Evolutionary conservation across 208 protist species (phyloP).

Genomic region (Trypanosomatidae sp.): DNA sequence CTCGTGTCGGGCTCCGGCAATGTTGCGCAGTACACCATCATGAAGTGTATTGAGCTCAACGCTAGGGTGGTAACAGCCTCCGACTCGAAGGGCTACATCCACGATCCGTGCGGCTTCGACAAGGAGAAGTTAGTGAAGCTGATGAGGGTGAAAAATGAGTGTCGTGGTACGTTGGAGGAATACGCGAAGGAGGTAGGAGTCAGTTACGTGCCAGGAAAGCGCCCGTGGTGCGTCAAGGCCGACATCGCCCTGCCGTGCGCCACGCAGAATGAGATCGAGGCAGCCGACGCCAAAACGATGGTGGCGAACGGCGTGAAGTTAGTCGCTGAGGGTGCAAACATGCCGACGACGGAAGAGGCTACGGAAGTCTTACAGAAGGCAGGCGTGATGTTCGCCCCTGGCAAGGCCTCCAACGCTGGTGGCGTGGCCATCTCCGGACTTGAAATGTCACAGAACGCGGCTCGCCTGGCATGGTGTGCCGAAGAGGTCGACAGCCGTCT

Average conservation of each 20-base stretch:
- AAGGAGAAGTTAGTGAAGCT: conserved; percentile 63
- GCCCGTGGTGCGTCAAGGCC: conserved; percentile 68
- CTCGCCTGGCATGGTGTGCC: conserved; percentile 71
- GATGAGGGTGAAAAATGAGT: conserved; percentile 73
- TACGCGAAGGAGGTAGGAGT: conserved; percentile 62
- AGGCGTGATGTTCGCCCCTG: conserved; percentile 85
- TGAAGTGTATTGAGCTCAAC: conserved; percentile 85
- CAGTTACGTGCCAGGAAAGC: conserved; percentile 64
- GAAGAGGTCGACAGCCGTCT: conserved; percentile 91
- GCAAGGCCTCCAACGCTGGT: conserved; percentile 94
- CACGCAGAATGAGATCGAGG: conserved; percentile 95
- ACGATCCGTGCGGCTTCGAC: conserved; percentile 85
- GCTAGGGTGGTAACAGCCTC: conserved; percentile 85
- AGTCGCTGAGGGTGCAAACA: conserved; percentile 94
- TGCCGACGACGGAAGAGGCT: conserved; percentile 89
- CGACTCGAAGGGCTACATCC: conserved; percentile 81
- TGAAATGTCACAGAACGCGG: conserved; percentile 95
- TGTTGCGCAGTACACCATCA: conserved; percentile 86
- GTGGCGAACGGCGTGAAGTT: conserved; percentile 72
- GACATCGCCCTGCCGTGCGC: conserved; percentile 89
- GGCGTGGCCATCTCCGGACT: conserved; percentile 93
- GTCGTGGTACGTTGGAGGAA: conserved; percentile 57
- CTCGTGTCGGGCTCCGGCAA: conserved; percentile 93
- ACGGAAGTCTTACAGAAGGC: conserved; percentile 55
- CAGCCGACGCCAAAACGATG: conserved; percentile 67